These are phyloP conservation scores for Fusarium napiforme DNA, from an alignment of 2,329 filamentous ascomycete genomes.

Conservation along the genomic window DNA sequence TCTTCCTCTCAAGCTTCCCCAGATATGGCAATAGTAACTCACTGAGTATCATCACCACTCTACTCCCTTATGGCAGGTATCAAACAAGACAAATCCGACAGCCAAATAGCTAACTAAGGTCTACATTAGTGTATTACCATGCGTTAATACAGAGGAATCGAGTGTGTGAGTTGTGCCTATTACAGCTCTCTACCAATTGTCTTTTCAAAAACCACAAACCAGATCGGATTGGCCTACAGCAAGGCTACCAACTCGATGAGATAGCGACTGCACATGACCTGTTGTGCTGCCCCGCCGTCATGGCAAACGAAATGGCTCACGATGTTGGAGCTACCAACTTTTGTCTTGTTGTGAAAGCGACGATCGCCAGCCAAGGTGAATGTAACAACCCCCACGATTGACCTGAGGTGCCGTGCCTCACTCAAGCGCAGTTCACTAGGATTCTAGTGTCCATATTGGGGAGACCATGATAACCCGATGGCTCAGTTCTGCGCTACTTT, in stretches of 20 bases:
- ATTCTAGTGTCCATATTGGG: conserved; percentile 13
- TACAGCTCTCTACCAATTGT: conserved; percentile 20
- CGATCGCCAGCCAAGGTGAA: conserved; percentile 1
- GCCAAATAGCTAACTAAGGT: background rate
- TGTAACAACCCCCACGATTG: conserved; percentile 24
- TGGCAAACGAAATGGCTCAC: conserved; percentile 33
- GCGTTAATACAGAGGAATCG: background rate
- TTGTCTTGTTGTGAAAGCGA: background rate
- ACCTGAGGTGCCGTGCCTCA: conserved; percentile 25
- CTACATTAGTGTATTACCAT: background rate
- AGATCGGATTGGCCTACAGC: conserved; percentile 34
- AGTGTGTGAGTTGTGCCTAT: conserved; percentile 17
- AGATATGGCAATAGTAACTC: conserved; percentile 34
- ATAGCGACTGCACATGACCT: conserved; percentile 31
- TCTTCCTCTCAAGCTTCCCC: conserved; percentile 39
- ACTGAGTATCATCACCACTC: conserved; percentile 21
- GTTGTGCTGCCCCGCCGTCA: conserved; percentile 32
- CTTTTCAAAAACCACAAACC: conserved; percentile 30
- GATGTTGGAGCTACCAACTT: conserved; percentile 8
- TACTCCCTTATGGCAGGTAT: conserved; percentile 10
- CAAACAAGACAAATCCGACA: background rate
- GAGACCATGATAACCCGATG: background rate
- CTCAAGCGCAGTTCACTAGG: conserved; percentile 12
- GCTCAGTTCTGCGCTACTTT: conserved; percentile 2
- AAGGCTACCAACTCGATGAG: conserved; percentile 24